Evolutionary conservation across 805 yeast species (phyloP), one percentile per base, ranked within the genome.

Genomic region (Metschnikowia similis): DNA sequence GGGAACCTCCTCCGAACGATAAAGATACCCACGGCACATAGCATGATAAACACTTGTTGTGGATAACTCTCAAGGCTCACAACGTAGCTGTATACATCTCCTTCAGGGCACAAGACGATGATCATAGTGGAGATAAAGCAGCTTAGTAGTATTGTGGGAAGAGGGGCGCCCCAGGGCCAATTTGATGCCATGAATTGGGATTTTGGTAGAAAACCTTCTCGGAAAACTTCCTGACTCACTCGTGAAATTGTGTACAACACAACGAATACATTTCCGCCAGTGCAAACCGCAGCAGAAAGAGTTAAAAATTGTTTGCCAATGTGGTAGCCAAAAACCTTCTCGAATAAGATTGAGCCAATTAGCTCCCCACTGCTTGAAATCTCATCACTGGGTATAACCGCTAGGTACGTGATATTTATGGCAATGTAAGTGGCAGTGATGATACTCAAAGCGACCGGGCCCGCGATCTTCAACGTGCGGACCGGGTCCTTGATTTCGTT

Each of bases 211-310:
- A 72, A 79, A 0, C 87, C 87, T 56, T 82, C 87, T 49, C 85
- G 69, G 55, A 83, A 82, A 4, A 79, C 78, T 61, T 83, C 87
- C 60, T 83, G 89, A 54, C 80, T 80, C 69, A 80, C 77, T 59
- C 89, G 70, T 0, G 86, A 80, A 9, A 80, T 69, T 4, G 82
- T 74, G 60, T 82, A 83, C 14, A 81, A 56, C 1, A 81, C 84
- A 9, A 83, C 87, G 62, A 82, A 75, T 2, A 83, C 78, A 57
- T 83, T 83, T 0, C 87, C 85, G 1, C 79, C 81, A 4, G 87
- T 74, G 36, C 83, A 79, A n/a, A 82, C 49, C 0, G 86, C 85
- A 28, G 83, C 77, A 0, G 85, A 72, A 34, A 80, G 59, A 0
- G 87, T 78, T 42, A 83, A 71, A 41, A 83, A 65, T 52, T 74